Evolutionary conservation across 1,139 yeast genomes (phyloP).

Genomic region (Yamadazyma spencermartinsiae): DNA sequence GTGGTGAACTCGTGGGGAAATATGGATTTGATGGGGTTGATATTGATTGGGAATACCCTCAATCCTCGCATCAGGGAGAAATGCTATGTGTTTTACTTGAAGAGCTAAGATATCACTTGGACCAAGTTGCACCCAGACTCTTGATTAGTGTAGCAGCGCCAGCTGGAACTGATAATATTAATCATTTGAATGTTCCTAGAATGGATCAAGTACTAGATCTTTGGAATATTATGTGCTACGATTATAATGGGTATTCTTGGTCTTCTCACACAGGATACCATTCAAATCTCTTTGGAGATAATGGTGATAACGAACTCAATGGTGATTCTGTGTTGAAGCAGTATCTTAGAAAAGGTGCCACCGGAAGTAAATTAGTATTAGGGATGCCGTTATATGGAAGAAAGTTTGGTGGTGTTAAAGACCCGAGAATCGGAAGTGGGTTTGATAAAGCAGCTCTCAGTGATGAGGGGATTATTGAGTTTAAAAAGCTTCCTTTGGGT

Average conservation of each 20-base stretch:
- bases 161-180: conserved; percentile 51
- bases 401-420: conserved; percentile 49
- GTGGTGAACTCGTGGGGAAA: conserved; percentile 46
- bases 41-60: conserved; percentile 93
- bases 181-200: conserved; percentile 41
- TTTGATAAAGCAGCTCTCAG: conserved; percentile 34
- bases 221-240: conserved; percentile 93
- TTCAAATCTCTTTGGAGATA: conserved; percentile 58
- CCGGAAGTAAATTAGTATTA: conserved; percentile 56
- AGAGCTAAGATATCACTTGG: conserved; percentile 42
- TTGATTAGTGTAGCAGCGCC: conserved; percentile 77
- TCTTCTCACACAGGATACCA: conserved; percentile 62
- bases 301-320: conserved; percentile 46
- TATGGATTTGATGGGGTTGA: conserved; percentile 89
- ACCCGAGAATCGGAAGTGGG: conserved; percentile 34
- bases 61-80: conserved; percentile 43
- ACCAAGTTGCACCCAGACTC: conserved; percentile 23
- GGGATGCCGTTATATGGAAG: conserved; percentile 94
- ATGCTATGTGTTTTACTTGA: conserved; percentile 47
- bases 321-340: conserved; percentile 50
- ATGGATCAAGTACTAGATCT: conserved; percentile 61
- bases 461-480: conserved; percentile 53
- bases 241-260: conserved; percentile 76
- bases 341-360: conserved; percentile 45
- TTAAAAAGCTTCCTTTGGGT: conserved; percentile 46